phyloP scores from a whole-genome alignment of 768 basidiomycete genomes.

The Boletus barrowsii region DNA sequence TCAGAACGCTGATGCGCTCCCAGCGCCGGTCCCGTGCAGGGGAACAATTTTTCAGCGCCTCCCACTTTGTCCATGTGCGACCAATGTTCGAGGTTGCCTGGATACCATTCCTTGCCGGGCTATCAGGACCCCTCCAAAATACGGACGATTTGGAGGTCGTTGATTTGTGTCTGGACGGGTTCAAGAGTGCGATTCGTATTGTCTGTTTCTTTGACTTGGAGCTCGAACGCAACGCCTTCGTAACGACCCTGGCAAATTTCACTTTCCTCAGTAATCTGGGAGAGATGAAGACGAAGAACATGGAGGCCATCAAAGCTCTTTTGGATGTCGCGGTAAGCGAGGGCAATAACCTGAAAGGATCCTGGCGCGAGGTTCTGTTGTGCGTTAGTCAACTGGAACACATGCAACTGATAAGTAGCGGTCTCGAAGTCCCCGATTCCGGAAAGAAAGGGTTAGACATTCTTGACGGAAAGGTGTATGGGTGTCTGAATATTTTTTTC shows the following conservation, averaged over 20 bases:
- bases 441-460: conserved; percentile 73
- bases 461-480: neutral
- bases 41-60: conserved; percentile 95
- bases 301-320: conserved; percentile 96
- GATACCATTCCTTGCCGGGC: conserved; percentile 95
- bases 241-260: conserved; percentile 93
- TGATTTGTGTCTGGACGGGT: conserved; percentile 89
- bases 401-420: conserved; percentile 95
- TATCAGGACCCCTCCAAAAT: conserved; percentile 92
- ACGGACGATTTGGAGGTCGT: conserved; percentile 93
- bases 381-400: conserved; percentile 98
- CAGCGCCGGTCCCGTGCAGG: conserved; percentile 78
- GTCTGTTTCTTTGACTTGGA: conserved; percentile 97
- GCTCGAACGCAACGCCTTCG: conserved; percentile 96
- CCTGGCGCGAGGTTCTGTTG: conserved; percentile 93
- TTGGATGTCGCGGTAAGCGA: conserved; percentile 95
- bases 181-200: conserved; percentile 94
- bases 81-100: conserved; percentile 99
- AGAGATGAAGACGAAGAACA: conserved; percentile 99
- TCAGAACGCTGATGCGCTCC: conserved; percentile 87
- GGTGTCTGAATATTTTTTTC: conserved; percentile 7
- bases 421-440: conserved; percentile 77
- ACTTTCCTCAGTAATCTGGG: conserved; percentile 97
- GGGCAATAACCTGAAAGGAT: conserved; percentile 92
- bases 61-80: conserved; percentile 91